These are phyloP conservation scores for Ceratobasidium papillatum DNA, from an alignment of 1,284 basidiomycete species.

Conservation along the genomic window DNA sequence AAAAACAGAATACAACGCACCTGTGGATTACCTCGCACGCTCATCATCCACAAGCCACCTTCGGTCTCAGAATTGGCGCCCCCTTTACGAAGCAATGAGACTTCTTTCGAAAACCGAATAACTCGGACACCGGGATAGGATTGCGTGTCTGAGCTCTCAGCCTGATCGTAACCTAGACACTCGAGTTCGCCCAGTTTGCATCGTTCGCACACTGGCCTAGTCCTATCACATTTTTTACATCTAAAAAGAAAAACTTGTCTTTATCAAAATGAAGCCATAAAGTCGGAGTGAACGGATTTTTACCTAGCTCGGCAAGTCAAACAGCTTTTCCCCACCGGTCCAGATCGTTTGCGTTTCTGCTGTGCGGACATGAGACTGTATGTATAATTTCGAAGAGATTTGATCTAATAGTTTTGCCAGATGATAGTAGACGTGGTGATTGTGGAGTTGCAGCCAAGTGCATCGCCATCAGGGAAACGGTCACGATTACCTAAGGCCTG, in stretches of 20 bases:
- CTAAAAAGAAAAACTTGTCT: not conserved
- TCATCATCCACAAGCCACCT: too few relatives aligned
- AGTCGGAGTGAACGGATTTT: not conserved
- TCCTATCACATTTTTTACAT: slow-evolving; percentile 9
- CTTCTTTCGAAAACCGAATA: not conserved
- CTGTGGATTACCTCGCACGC: too few relatives aligned
- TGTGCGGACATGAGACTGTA: not conserved
- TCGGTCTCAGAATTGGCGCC: too few relatives aligned
- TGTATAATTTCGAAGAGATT: too few relatives aligned
- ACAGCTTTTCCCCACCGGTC: slow-evolving; percentile 23
- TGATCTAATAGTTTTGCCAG: too few relatives aligned
- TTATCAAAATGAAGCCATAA: not conserved
- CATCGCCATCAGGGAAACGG: too few relatives aligned
- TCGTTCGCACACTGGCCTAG: not conserved
- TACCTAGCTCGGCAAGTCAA: slow-evolving; percentile 23
- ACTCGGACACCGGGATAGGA: not conserved
- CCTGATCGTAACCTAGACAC: slow-evolving; percentile 23
- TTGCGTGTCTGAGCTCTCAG: not conserved
- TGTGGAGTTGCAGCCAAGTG: too few relatives aligned
- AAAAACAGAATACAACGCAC: too few relatives aligned
- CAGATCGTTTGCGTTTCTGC: not conserved
- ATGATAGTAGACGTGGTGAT: too few relatives aligned
- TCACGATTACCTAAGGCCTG: too few relatives aligned
- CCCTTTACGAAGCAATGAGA: not conserved
- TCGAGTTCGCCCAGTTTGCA: slow-evolving; percentile 13